Evolutionary conservation across 768 basidiomycete genomes (phyloP).

Genomic region (Hysterangium stoloniferum): DNA sequence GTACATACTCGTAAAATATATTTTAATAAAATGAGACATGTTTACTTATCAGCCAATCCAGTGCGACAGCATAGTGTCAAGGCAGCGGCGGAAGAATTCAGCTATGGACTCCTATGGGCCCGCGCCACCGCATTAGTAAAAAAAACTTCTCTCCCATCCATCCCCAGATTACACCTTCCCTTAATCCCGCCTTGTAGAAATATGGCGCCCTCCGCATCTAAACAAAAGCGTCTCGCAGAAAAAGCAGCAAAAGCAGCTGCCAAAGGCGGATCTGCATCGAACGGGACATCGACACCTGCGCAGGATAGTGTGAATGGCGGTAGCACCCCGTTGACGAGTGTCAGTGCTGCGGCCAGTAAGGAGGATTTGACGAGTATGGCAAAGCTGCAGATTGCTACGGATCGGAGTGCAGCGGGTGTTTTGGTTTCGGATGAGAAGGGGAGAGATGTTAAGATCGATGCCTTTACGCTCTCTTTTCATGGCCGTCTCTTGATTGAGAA

Average conservation of each 20-base stretch:
- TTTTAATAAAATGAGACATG: no score
- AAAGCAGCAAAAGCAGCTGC: conserved; percentile 76
- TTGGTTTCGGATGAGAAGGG: conserved; percentile 87
- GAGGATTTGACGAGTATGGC: conserved; percentile 85
- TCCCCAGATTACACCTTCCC: neutral
- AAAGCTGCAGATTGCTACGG: conserved; percentile 82
- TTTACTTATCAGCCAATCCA: no score
- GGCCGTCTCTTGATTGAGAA: conserved; percentile 67
- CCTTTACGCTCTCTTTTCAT: conserved; percentile 94
- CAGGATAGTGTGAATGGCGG: conserved; percentile 55
- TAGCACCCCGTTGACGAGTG: conserved; percentile 77
- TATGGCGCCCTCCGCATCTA: conserved; percentile 78
- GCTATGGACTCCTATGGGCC: neutral
- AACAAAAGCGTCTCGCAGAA: conserved; percentile 91
- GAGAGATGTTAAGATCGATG: conserved; percentile 96
- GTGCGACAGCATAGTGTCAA: no score
- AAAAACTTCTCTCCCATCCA: neutral
- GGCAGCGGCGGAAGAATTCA: neutral
- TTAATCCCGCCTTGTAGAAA: neutral
- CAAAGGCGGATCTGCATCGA: conserved; percentile 30
- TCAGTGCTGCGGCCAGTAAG: conserved; percentile 69
- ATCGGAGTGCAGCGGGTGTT: conserved; percentile 89
- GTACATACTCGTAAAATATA: no score
- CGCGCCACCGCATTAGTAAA: neutral
- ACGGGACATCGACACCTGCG: conserved; percentile 41